Evolutionary conservation across 768 basidiomycete genomes (phyloP).

Genomic region (Tephrocybe sp.): DNA sequence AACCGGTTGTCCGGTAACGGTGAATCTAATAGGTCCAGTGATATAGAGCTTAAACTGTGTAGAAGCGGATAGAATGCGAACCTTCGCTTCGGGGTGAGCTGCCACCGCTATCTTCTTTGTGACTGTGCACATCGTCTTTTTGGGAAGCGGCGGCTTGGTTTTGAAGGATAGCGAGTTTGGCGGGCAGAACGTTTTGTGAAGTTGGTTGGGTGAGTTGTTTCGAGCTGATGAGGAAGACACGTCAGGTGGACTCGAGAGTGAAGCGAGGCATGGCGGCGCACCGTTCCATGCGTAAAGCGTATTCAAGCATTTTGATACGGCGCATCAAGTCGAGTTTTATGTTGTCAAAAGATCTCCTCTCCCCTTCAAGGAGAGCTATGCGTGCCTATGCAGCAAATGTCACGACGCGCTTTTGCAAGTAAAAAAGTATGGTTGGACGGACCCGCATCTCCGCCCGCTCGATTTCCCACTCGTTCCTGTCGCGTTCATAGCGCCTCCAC

Average conservation of each 20-base stretch:
- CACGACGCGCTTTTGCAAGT: slow-evolving; percentile 27
- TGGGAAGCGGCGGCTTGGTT: slow-evolving; percentile 47
- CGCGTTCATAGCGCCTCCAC: slow-evolving; percentile 96
- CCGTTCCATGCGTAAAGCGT: slow-evolving; percentile 95
- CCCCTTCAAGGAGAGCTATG: slow-evolving; percentile 95
- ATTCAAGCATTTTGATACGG: slow-evolving; percentile 99
- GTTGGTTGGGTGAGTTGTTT: slow-evolving; percentile 72
- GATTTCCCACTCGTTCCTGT: slow-evolving; percentile 99
- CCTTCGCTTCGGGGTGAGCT: slow-evolving; percentile 89
- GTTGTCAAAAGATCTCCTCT: slow-evolving; percentile 95
- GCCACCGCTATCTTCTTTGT: slow-evolving; percentile 75
- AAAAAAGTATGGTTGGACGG: slow-evolving; percentile 33
- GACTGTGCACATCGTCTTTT: slow-evolving; percentile 71
- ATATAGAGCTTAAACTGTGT: slow-evolving; percentile 10
- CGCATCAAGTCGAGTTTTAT: slow-evolving; percentile 94
- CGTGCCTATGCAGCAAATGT: slow-evolving; percentile 62
- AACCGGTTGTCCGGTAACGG: slow-evolving; percentile 68
- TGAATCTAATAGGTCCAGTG: slow-evolving; percentile 48
- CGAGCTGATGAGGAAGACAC: slow-evolving; percentile 50
- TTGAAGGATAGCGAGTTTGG: slow-evolving; percentile 66
- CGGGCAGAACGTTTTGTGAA: slow-evolving; percentile 56
- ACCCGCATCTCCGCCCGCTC: slow-evolving; percentile 99
- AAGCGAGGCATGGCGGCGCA: slow-evolving; percentile 36
- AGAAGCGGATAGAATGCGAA: slow-evolving; percentile 22
- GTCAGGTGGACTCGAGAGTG: slow-evolving; percentile 27